phyloP scores from a whole-genome alignment of 179 eudicot species.

The Pouteria campechiana region DNA sequence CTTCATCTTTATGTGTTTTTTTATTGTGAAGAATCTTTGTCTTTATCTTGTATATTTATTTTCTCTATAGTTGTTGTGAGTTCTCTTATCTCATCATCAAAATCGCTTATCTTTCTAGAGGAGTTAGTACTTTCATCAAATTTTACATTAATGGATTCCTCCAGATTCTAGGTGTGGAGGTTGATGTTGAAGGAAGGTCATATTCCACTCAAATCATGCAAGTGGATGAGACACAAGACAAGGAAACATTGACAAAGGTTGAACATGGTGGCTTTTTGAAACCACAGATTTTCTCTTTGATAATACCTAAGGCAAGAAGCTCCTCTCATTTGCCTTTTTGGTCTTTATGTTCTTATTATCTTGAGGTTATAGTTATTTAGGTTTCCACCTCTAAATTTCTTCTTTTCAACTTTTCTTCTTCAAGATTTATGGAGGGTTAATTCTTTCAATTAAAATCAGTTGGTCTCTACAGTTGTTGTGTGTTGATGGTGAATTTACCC shows the following conservation, averaged over 20 bases:
- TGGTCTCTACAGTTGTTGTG: conserved; percentile 67
- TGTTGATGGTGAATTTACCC: conserved; percentile 50
- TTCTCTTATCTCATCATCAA: too few relatives aligned
- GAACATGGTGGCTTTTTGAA: conserved; percentile 61
- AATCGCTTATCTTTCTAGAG: too few relatives aligned
- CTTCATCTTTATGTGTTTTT: too few relatives aligned
- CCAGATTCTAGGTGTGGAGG: conserved; percentile 86
- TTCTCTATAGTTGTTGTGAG: too few relatives aligned
- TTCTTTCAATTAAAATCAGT: conserved; percentile 50
- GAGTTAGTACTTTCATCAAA: too few relatives aligned
- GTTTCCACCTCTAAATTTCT: not conserved
- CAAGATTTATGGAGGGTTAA: conserved; percentile 86
- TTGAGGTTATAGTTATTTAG: not conserved
- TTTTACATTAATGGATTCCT: too few relatives aligned
- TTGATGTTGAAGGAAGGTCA: conserved; percentile 38
- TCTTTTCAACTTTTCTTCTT: not conserved
- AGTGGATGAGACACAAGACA: conserved; percentile 30
- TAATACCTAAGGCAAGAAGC: conserved; percentile 49
- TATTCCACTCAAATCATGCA: conserved; percentile 38
- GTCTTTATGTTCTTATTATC: not conserved
- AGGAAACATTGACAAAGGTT: conserved; percentile 26
- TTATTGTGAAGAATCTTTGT: too few relatives aligned
- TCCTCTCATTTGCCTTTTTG: not conserved
- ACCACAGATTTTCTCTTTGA: conserved; percentile 56
- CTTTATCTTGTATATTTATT: too few relatives aligned